Percentiles rank a stretch among this genome's conserved stretches.
Evolutionary conservation across 306 rosid genomes (phyloP).

Genomic region (Lathyrus tuberosus): DNA sequence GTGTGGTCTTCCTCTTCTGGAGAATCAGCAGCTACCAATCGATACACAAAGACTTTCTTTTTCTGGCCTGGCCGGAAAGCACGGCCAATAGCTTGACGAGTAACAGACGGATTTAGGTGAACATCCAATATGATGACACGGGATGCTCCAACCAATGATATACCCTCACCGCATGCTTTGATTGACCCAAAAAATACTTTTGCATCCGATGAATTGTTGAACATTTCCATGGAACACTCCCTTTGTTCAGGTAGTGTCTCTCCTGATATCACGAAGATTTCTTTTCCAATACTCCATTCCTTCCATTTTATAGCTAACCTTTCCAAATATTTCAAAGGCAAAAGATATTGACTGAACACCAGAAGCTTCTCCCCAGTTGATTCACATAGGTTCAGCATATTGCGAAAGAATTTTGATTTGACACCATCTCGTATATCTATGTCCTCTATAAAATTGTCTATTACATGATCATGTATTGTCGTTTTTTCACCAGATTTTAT

Average conservation of each 20-base stretch:
- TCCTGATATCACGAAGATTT: slow-evolving; percentile 84
- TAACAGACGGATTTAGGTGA: slow-evolving; percentile 90
- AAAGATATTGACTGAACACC: slow-evolving; percentile 92
- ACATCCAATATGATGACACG: slow-evolving; percentile 79
- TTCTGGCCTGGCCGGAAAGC: slow-evolving; percentile 93
- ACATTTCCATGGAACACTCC: slow-evolving; percentile 80
- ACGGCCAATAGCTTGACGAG: slow-evolving; percentile 96
- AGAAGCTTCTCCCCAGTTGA: slow-evolving; percentile 77
- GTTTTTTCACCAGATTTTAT: slow-evolving; percentile 45
- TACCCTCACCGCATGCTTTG: slow-evolving; percentile 98
- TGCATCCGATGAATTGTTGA: slow-evolving; percentile 74
- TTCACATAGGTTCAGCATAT: slow-evolving; percentile 65
- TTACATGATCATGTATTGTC: slow-evolving; percentile 45
- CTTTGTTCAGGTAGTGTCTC: slow-evolving; percentile 73
- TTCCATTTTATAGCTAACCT: slow-evolving; percentile 62
- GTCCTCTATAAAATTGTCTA: slow-evolving; percentile 63
- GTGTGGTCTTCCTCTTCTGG: slow-evolving; percentile 82
- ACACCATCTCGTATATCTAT: slow-evolving; percentile 74
- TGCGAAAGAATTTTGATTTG: slow-evolving; percentile 75
- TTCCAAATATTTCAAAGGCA: slow-evolving; percentile 81
- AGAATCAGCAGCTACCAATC: slow-evolving; percentile 79
- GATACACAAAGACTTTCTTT: slow-evolving; percentile 69
- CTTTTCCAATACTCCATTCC: slow-evolving; percentile 77
- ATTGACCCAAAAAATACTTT: slow-evolving; percentile 92
- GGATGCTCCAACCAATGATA: slow-evolving; percentile 94